Evolutionary conservation across 495 filamentous ascomycete species (phyloP).

Genomic region (Chaetomium tenue): DNA sequence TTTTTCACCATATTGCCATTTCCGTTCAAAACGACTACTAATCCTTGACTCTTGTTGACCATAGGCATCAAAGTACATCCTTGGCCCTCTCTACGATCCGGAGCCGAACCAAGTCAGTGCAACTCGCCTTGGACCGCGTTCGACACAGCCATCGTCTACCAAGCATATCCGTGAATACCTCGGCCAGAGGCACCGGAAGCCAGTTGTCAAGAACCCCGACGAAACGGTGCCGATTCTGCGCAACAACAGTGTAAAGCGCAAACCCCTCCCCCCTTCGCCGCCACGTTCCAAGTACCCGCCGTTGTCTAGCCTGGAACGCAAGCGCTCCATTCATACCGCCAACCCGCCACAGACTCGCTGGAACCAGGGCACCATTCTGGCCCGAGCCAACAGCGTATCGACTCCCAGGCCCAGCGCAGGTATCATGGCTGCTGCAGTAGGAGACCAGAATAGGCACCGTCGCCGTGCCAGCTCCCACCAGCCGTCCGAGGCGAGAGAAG

Average conservation of each 20-base stretch:
- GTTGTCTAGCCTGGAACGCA: conserved; percentile 21
- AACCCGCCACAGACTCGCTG: conserved; percentile 29
- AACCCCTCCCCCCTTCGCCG: conserved; percentile 20
- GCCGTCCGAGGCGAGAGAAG: conserved; percentile 18
- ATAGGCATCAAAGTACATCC: conserved; percentile 55
- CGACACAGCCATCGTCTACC: conserved; percentile 38
- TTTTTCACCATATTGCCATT: conserved; percentile 13
- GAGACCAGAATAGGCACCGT: conserved; percentile 13
- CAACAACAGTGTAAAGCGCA: conserved; percentile 26
- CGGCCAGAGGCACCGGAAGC: not conserved
- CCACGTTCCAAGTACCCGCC: conserved; percentile 12
- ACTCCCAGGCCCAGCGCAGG: conserved; percentile 25
- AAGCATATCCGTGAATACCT: conserved; percentile 24
- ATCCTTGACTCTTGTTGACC: not conserved
- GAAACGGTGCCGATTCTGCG: conserved; percentile 24
- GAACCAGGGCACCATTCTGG: conserved; percentile 34
- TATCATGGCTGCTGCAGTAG: not conserved
- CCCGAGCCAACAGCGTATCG: conserved; percentile 32
- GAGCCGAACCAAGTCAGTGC: conserved; percentile 35
- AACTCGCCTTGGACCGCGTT: conserved; percentile 25
- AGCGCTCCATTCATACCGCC: conserved; percentile 28
- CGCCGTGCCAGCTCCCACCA: conserved; percentile 28
- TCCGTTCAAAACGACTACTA: not conserved
- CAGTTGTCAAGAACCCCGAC: conserved; percentile 17
- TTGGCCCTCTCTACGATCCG: conserved; percentile 51